phyloP scores from a whole-genome alignment of 2,329 filamentous ascomycete species.

The Hymenoscyphus fructigenus region DNA sequence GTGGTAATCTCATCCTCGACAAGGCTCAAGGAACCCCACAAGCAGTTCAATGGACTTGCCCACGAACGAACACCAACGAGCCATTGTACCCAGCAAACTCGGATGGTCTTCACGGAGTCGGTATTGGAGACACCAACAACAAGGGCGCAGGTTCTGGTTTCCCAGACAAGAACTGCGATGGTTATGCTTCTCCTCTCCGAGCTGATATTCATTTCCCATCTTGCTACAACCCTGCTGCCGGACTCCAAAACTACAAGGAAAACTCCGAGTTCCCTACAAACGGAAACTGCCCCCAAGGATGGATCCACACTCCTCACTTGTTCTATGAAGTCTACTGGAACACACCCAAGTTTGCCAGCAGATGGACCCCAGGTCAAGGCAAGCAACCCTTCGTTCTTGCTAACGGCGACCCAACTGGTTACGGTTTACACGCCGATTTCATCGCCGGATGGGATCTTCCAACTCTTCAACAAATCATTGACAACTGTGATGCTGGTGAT shows the following conservation, averaged over 20 bases:
- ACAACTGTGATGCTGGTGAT: conserved; percentile 66
- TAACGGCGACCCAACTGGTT: conserved; percentile 76
- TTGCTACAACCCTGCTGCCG: conserved; percentile 75
- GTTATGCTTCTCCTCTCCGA: conserved; percentile 63
- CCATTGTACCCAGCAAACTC: conserved; percentile 55
- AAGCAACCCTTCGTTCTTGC: conserved; percentile 72
- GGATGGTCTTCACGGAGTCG: conserved; percentile 51
- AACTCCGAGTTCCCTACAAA: conserved; percentile 78
- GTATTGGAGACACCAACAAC: conserved; percentile 55
- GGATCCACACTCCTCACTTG: conserved; percentile 68
- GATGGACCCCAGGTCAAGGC: conserved; percentile 60
- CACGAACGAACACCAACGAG: conserved; percentile 48
- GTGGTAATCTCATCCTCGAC: conserved; percentile 51
- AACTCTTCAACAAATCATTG: conserved; percentile 69
- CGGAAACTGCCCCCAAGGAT: conserved; percentile 70
- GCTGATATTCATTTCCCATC: conserved; percentile 85
- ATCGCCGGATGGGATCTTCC: conserved; percentile 71
- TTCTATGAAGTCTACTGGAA: conserved; percentile 87
- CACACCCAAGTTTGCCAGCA: conserved; percentile 62
- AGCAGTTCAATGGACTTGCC: conserved; percentile 60
- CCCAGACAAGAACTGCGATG: conserved; percentile 68
- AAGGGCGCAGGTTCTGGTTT: conserved; percentile 62
- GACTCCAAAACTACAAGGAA: conserved; percentile 52
- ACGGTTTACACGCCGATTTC: conserved; percentile 77
- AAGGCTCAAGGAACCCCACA: conserved; percentile 52